Evolutionary conservation across 169 alveolate species (phyloP).

Genomic region (Eimeria necatrix): DNA sequence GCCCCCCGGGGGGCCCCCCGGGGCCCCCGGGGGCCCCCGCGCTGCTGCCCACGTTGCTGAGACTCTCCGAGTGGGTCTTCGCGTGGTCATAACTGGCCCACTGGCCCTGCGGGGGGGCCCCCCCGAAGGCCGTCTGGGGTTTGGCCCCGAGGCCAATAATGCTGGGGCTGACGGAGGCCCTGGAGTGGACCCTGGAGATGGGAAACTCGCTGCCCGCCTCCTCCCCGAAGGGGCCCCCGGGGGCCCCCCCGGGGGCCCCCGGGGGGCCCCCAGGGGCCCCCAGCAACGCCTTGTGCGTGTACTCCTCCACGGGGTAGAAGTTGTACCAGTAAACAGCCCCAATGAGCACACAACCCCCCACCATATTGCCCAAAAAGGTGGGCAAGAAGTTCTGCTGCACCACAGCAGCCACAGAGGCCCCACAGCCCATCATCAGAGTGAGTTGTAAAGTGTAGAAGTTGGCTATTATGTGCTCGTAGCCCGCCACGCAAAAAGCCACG

Average conservation of each 20-base stretch:
- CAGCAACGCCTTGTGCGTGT: too few species aligned
- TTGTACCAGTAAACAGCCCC: slow-evolving; percentile 73
- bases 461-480: slow-evolving; percentile 76
- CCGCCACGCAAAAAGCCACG: slow-evolving; percentile 60
- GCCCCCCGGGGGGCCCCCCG: too few species aligned
- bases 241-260: too few species aligned
- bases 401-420: not conserved
- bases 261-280: too few species aligned
- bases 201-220: not conserved
- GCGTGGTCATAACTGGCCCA: not conserved
- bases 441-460: slow-evolving; percentile 56
- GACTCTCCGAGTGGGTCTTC: slow-evolving; percentile 12
- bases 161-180: slow-evolving; percentile 35
- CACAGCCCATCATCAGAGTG: slow-evolving; percentile 40
- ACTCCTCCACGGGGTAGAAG: slow-evolving; percentile 63
- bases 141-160: slow-evolving; percentile 38
- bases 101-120: slow-evolving; percentile 27
- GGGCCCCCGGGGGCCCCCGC: too few species aligned
- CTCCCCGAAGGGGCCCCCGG: too few species aligned
- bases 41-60: slow-evolving; percentile 37
- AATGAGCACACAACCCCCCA: slow-evolving; percentile 56
- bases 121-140: slow-evolving; percentile 27
- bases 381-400: slow-evolving; percentile 38
- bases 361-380: slow-evolving; percentile 58
- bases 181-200: slow-evolving; percentile 18